Percentiles rank a stretch among this genome's conserved stretches.
phyloP scores from a whole-genome alignment of 306 rosid species.

The Casuarina glauca region DNA sequence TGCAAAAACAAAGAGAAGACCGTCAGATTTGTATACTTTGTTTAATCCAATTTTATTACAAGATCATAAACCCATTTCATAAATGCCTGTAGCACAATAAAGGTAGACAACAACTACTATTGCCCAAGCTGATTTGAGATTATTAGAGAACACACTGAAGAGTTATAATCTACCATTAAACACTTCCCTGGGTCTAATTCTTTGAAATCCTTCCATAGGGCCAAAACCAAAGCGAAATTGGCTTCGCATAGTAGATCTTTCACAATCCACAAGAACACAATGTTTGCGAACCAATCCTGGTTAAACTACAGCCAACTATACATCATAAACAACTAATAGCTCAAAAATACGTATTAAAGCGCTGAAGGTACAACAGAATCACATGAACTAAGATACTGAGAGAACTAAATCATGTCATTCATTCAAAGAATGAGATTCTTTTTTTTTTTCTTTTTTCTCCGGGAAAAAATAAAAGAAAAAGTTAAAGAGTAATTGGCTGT shows the following conservation, averaged over 20 bases:
- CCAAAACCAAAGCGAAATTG: background rate
- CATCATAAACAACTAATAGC: background rate
- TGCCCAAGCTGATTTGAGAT: background rate
- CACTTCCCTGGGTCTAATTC: too few relatives aligned
- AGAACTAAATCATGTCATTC: too few relatives aligned
- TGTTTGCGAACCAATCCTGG: slow-evolving; percentile 15
- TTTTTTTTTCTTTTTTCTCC: too few relatives aligned
- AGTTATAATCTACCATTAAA: background rate
- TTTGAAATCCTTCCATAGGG: background rate
- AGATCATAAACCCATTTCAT: background rate
- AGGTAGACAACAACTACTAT: background rate
- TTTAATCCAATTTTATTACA: background rate
- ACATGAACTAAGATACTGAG: background rate
- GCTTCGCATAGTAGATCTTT: background rate
- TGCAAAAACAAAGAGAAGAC: background rate
- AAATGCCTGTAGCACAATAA: background rate
- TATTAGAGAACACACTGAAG: background rate
- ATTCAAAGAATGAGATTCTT: too few relatives aligned
- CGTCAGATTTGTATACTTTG: background rate
- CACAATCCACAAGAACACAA: slow-evolving; percentile 11
- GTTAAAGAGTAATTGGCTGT: too few relatives aligned
- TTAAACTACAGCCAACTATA: background rate
- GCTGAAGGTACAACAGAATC: background rate
- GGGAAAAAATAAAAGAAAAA: too few relatives aligned
- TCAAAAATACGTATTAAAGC: background rate